Conservation (phyloP, 768 basidiomycete genomes). For the Collybia mongolica region DNA sequence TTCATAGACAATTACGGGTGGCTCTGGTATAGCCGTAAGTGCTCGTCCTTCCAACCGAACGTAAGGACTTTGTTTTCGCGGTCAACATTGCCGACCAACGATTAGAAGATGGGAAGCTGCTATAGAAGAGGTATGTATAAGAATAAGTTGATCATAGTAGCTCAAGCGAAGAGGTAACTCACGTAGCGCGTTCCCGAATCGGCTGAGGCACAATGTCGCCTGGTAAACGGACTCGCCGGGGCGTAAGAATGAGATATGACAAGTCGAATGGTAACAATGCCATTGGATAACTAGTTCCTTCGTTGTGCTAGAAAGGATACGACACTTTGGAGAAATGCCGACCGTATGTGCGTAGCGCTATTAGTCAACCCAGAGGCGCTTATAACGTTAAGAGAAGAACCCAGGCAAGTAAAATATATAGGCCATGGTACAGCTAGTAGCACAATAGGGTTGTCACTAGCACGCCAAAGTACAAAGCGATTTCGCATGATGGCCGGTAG, state of each 20-base stretch:
- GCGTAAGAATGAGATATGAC: slow-evolving; percentile 54
- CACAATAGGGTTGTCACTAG: too few species aligned
- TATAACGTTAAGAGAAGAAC: too few species aligned
- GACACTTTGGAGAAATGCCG: too few species aligned
- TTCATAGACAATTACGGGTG: slow-evolving; percentile 1
- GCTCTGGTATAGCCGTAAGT: not conserved
- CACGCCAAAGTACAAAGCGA: too few species aligned
- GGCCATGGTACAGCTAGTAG: too few species aligned
- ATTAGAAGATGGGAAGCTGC: slow-evolving; percentile 1
- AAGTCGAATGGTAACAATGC: slow-evolving; percentile 41
- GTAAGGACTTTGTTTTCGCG: slow-evolving; percentile 22
- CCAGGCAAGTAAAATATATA: too few species aligned
- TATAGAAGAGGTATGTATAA: not conserved
- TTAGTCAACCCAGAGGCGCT: too few species aligned
- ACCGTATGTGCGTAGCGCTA: too few species aligned
- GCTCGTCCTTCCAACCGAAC: slow-evolving; percentile 8
- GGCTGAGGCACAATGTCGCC: slow-evolving; percentile 21
- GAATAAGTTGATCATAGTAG: not conserved
- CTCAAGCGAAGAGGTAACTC: not conserved
- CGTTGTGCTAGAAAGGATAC: too few species aligned
- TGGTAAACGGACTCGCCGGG: slow-evolving; percentile 50
- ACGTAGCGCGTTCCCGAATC: slow-evolving; percentile 14
- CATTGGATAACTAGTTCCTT: slow-evolving; percentile 5
- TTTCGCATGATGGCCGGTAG: too few species aligned
- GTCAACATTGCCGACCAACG: slow-evolving; percentile 20